Conservation (phyloP, 1,284 basidiomycete species). For the Ustilago bromivora region DNA sequence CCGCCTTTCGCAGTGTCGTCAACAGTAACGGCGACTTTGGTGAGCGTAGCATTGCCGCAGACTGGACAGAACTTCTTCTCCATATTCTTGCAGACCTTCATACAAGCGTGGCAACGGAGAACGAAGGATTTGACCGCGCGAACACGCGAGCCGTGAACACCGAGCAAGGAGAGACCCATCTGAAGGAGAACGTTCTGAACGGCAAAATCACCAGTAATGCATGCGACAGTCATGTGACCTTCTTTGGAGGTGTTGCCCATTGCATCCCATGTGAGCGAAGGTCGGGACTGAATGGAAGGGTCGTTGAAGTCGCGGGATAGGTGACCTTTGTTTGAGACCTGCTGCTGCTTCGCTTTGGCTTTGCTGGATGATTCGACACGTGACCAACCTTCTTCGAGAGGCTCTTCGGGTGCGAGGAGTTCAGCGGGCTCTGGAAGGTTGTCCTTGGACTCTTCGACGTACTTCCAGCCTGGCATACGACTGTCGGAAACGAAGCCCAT, state of each 20-base stretch:
- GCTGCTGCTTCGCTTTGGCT: conserved; percentile 19
- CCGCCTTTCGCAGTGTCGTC: conserved; percentile 53
- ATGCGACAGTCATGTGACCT: conserved; percentile 63
- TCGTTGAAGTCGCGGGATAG: conserved; percentile 70
- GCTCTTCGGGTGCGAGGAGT: conserved; percentile 34
- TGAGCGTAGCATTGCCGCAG: conserved; percentile 91
- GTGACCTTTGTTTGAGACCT: conserved; percentile 69
- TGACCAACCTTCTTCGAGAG: conserved; percentile 48
- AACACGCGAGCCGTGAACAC: conserved; percentile 89
- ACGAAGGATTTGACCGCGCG: conserved; percentile 95
- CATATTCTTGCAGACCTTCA: conserved; percentile 96
- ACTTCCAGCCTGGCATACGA: conserved; percentile 48
- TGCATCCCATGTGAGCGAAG: conserved; percentile 37
- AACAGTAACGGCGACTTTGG: conserved; percentile 87
- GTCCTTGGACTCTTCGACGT: conserved; percentile 33
- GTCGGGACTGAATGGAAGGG: conserved; percentile 43
- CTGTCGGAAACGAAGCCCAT: conserved; percentile 74
- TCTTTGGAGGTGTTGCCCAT: conserved; percentile 74
- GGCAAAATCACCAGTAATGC: conserved; percentile 95
- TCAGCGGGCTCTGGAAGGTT: conserved; percentile 29
- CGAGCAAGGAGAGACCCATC: conserved; percentile 92
- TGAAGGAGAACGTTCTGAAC: conserved; percentile 98
- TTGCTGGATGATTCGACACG: conserved; percentile 43
- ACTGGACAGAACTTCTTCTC: conserved; percentile 97
- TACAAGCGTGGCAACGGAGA: conserved; percentile 96